phyloP scores from a whole-genome alignment of 1,284 basidiomycete genomes.

The Moniliella sp. region DNA sequence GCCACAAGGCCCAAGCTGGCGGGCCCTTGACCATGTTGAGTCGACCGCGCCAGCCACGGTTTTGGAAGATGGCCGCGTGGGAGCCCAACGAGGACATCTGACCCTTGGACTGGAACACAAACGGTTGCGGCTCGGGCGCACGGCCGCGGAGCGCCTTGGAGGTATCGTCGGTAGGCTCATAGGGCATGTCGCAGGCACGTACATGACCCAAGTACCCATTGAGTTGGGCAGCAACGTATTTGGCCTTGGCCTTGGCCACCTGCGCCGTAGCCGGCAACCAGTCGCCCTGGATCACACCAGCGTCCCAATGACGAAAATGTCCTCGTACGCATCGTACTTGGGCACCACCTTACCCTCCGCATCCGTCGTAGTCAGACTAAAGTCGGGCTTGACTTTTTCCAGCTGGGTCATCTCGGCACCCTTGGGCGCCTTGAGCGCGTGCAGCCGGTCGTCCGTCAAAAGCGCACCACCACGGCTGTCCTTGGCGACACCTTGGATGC shows the following conservation, averaged over 20 bases:
- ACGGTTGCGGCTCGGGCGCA: conserved; percentile 35
- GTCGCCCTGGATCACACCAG: conserved; percentile 41
- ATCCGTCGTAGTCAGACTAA: background rate
- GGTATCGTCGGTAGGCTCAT: too few relatives aligned
- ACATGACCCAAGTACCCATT: conserved; percentile 7
- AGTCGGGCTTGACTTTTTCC: background rate
- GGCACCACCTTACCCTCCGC: background rate
- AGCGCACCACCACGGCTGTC: conserved; percentile 47
- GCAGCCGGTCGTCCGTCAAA: conserved; percentile 14
- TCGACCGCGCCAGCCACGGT: conserved; percentile 2
- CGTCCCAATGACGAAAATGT: conserved; percentile 47
- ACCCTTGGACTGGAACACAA: conserved; percentile 51
- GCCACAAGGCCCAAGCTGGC: conserved; percentile 54
- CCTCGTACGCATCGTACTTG: background rate
- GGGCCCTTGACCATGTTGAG: conserved; percentile 37
- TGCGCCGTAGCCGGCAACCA: conserved; percentile 33
- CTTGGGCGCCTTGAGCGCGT: conserved; percentile 2
- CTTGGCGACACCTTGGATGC: background rate
- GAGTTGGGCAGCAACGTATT: conserved; percentile 12
- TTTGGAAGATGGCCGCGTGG: conserved; percentile 38
- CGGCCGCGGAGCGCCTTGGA: background rate
- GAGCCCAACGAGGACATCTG: conserved; percentile 60
- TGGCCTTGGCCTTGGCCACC: conserved; percentile 30
- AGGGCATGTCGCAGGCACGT: background rate
- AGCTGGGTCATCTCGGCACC: background rate